A percentile compares a stretch with the other conserved stretches of the same genome.
Evolutionary conservation across 495 filamentous ascomycete genomes (phyloP).

Genomic region (Aspergillus ellipticus): DNA sequence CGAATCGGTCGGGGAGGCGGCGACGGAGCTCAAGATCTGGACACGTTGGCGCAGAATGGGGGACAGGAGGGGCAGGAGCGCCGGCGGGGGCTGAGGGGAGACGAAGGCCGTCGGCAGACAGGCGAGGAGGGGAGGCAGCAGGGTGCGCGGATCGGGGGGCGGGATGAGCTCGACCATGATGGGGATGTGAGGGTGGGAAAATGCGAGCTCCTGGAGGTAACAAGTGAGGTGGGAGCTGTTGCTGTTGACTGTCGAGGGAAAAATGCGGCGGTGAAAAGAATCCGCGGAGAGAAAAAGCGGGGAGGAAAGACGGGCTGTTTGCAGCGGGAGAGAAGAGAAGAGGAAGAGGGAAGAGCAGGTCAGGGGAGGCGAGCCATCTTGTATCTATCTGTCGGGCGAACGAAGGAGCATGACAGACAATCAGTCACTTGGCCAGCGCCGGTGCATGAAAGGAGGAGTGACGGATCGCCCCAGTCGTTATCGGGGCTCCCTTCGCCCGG

Average conservation of each 20-base stretch:
- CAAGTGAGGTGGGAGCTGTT: background rate
- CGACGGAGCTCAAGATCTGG: slow-evolving; percentile 60
- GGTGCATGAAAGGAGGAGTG: background rate
- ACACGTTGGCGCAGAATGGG: slow-evolving; percentile 90
- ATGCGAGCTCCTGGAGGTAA: too few relatives aligned
- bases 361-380: background rate
- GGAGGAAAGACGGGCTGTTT: too few relatives aligned
- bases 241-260: background rate
- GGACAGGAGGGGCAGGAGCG: slow-evolving; percentile 76
- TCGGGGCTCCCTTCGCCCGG: slow-evolving; percentile 30
- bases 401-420: background rate
- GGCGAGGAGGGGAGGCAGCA: slow-evolving; percentile 76
- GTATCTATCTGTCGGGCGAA: background rate
- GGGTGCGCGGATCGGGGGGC: slow-evolving; percentile 58
- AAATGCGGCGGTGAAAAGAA: slow-evolving; percentile 6
- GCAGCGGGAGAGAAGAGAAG: background rate
- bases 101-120: slow-evolving; percentile 81
- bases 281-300: background rate
- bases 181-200: background rate
- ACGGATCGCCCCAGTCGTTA: background rate
- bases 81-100: slow-evolving; percentile 71
- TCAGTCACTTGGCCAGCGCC: background rate
- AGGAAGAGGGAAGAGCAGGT: background rate
- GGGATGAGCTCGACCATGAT: slow-evolving; percentile 54
- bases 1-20: slow-evolving; percentile 59